Percentiles rank a stretch among this genome's conserved stretches.
phyloP scores from a whole-genome alignment of 176 grass and related monocot species.

The Lolium rigidum region DNA sequence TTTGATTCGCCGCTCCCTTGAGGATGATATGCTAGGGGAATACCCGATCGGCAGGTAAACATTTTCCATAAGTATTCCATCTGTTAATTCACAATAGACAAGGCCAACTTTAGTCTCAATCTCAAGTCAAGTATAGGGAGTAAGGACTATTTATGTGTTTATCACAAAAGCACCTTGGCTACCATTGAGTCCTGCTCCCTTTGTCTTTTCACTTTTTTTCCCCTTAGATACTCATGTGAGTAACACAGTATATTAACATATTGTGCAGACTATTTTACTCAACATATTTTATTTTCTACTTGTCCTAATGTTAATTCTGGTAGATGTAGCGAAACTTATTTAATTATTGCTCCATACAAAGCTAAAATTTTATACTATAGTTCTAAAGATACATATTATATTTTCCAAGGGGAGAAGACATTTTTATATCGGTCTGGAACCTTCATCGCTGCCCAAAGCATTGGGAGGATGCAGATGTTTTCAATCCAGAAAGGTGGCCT shows the following conservation, averaged over 20 bases:
- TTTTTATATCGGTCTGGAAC: conserved; percentile 98
- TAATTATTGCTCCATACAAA: background rate
- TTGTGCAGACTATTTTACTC: background rate
- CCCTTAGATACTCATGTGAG: background rate
- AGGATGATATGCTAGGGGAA: conserved; percentile 81
- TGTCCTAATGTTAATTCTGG: conserved; percentile 1
- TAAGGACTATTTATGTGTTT: background rate
- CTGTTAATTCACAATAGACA: background rate
- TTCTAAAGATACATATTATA: background rate
- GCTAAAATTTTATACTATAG: background rate
- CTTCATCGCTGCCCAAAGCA: conserved; percentile 85
- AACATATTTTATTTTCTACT: conserved; percentile 4
- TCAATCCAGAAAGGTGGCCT: conserved; percentile 97
- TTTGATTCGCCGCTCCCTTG: conserved; percentile 89
- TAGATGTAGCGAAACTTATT: background rate
- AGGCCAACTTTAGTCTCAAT: background rate
- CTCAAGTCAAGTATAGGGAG: background rate
- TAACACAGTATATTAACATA: background rate
- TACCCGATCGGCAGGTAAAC: conserved; percentile 84
- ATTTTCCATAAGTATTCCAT: background rate
- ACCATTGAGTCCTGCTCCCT: conserved; percentile 17
- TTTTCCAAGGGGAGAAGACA: conserved; percentile 78
- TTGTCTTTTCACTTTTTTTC: background rate
- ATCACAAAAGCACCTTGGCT: background rate
- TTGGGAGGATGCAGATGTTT: conserved; percentile 92